Evolutionary conservation across 345 rosid species (phyloP), one percentile per base, ranked within the genome.

Genomic region (Linum usitatissimum): DNA sequence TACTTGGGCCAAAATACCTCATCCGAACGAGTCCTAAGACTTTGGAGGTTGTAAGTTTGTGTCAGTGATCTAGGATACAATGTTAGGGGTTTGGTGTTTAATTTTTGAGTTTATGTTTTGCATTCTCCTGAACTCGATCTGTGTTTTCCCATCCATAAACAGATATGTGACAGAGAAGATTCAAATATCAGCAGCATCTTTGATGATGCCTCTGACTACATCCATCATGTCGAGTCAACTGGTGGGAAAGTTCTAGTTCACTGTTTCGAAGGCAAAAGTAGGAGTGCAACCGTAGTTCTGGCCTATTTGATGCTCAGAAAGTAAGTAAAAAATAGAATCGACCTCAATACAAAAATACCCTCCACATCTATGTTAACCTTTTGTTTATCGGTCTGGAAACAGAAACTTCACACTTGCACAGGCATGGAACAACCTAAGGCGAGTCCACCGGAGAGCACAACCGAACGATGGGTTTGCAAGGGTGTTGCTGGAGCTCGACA

Each of bases 211-310:
- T 84, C 78, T 13, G 80, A 83, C 70, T 87, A 84, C 60, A 90
- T 90, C 57, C 87, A 90, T 67, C 78, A 79, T 64, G 96, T 91
- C 1, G 99, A 90, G 71, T 78, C 84, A 69, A 73, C 63, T 42
- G 89, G 90, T 3, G 90, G 91, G 66, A 84, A 71, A 78, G 79
- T 90, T 55, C 74, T 94, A 62, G 95, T 94, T 70, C 99, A 94
- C 73, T 94, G 99, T 81, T 94, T 94, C 31, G 99, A 94, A 79
- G 99, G 99, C 69, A 87, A 78, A 71, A 94, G 99, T 78, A 86
- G 97, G 80, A 94, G 99, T 71, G 92, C 97, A 59, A 94, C 97
- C 1, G 66, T 88, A 40, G 95, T 94, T 62, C 66, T 90, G 6
- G 95, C 97, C 13, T 84, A 88, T 76, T 67, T 94, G 61, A 90